These are phyloP conservation scores for Endoconidiophora laricicola DNA, from an alignment of 2,329 filamentous ascomycete species.

Conservation along the genomic window DNA sequence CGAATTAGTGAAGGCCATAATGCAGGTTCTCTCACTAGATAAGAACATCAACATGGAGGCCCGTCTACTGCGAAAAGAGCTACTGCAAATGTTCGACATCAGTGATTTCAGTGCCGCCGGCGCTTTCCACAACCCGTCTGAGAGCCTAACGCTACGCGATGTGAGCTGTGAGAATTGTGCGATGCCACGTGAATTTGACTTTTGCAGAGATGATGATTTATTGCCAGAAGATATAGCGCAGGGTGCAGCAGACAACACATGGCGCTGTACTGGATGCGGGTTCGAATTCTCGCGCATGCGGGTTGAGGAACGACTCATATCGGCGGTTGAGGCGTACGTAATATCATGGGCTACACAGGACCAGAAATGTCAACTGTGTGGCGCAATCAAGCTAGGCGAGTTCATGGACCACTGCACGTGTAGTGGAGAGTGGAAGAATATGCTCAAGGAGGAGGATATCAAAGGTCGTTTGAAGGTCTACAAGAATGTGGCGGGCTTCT, in stretches of 20 bases:
- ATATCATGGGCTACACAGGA: conserved; percentile 82
- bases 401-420: conserved; percentile 96
- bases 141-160: conserved; percentile 54
- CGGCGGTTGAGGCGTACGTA: conserved; percentile 55
- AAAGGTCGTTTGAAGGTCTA: conserved; percentile 51
- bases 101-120: conserved; percentile 83
- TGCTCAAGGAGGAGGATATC: conserved; percentile 50
- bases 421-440: conserved; percentile 68
- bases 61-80: conserved; percentile 71
- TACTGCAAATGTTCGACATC: conserved; percentile 80
- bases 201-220: conserved; percentile 78
- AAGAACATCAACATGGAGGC: conserved; percentile 82
- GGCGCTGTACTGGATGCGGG: conserved; percentile 64
- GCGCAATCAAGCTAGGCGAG: conserved; percentile 68
- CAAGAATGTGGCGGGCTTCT: conserved; percentile 58
- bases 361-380: conserved; percentile 57
- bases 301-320: conserved; percentile 71
- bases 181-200: conserved; percentile 70
- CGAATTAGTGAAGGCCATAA: conserved; percentile 81
- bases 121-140: conserved; percentile 73
- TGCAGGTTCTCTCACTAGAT: conserved; percentile 82
- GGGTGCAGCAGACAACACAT: conserved; percentile 29
- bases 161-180: conserved; percentile 85
- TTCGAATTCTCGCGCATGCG: conserved; percentile 59
- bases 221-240: conserved; percentile 32